These are phyloP conservation scores for Camelina sativa DNA, from an alignment of 345 rosid genomes.

Conservation along the genomic window DNA sequence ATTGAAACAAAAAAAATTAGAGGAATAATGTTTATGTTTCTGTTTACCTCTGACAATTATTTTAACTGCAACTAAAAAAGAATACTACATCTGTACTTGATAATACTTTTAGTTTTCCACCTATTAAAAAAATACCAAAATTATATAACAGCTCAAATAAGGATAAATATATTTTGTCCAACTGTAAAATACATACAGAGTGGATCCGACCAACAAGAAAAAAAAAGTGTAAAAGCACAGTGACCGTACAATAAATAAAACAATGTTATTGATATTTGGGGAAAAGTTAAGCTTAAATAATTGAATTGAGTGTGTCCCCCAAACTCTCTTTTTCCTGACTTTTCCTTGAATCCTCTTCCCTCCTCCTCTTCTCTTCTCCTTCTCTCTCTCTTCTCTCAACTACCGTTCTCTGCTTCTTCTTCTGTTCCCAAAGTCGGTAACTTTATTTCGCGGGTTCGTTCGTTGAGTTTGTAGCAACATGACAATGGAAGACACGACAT, in stretches of 20 bases:
- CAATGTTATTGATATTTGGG: slow-evolving; percentile 31
- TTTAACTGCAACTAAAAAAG: too few species aligned
- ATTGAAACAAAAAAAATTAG: not conserved
- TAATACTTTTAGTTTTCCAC: not conserved
- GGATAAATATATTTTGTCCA: not conserved
- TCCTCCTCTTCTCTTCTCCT: slow-evolving; percentile 35
- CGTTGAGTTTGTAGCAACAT: not conserved
- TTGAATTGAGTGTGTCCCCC: slow-evolving; percentile 44
- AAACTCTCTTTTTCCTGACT: slow-evolving; percentile 38
- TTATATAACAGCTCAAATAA: not conserved
- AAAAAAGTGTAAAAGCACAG: slow-evolving; percentile 35
- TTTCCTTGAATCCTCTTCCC: slow-evolving; percentile 58
- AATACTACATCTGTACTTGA: too few species aligned
- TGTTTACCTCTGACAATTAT: too few species aligned
- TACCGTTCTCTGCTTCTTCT: slow-evolving; percentile 39
- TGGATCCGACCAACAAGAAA: slow-evolving; percentile 26
- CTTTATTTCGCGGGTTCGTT: slow-evolving; percentile 27
- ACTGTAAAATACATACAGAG: slow-evolving; percentile 33
- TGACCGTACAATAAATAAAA: slow-evolving; percentile 35
- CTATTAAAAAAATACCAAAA: not conserved
- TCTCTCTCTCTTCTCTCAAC: slow-evolving; percentile 54
- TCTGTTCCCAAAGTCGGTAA: slow-evolving; percentile 30
- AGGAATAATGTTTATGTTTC: not conserved
- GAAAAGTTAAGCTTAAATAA: slow-evolving; percentile 38
- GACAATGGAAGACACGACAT: slow-evolving; percentile 68